These are phyloP conservation scores for Echinochloa phyllopogon DNA, from an alignment of 176 grass and related monocot species.

Conservation along the genomic window DNA sequence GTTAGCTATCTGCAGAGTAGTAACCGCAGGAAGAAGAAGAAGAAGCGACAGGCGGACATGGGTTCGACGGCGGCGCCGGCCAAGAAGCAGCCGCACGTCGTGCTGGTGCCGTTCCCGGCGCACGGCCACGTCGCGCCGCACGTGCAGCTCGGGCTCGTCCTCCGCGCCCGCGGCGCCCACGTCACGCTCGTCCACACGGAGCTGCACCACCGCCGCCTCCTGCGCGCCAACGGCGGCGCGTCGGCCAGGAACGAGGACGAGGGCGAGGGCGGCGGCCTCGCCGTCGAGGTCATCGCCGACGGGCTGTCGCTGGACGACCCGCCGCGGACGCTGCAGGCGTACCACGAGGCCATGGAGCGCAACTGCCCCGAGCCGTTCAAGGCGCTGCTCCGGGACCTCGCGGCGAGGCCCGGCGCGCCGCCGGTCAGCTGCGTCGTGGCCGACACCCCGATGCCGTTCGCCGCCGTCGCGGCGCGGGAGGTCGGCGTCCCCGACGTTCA, in stretches of 20 bases:
- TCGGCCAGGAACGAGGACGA: not conserved
- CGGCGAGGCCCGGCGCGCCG: not conserved
- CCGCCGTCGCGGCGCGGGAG: slow-evolving; percentile 34
- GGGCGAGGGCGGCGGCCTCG: not conserved
- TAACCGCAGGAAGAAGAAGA: too few species aligned
- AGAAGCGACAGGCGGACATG: not conserved
- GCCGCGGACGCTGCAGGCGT: not conserved
- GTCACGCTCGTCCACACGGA: slow-evolving; percentile 31
- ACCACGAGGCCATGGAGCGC: slow-evolving; percentile 15
- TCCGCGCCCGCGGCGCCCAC: slow-evolving; percentile 30
- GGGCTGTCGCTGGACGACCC: slow-evolving; percentile 21
- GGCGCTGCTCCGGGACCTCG: not conserved
- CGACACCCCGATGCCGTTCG: slow-evolving; percentile 49
- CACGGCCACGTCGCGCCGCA: slow-evolving; percentile 46
- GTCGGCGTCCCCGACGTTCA: slow-evolving; percentile 39
- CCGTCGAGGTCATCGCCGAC: slow-evolving; percentile 46
- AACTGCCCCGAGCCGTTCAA: slow-evolving; percentile 46
- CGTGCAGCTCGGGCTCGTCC: slow-evolving; percentile 44
- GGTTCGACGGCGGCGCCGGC: not conserved
- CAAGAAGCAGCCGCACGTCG: not conserved
- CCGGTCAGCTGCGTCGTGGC: slow-evolving; percentile 40
- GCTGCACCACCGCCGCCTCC: slow-evolving; percentile 19
- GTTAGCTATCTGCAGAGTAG: too few species aligned
- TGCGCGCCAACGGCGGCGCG: not conserved
- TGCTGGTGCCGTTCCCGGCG: slow-evolving; percentile 52